These are phyloP conservation scores for Cyclotella sp. DNA, from an alignment of 108 stramenopile genomes.

Conservation along the genomic window DNA sequence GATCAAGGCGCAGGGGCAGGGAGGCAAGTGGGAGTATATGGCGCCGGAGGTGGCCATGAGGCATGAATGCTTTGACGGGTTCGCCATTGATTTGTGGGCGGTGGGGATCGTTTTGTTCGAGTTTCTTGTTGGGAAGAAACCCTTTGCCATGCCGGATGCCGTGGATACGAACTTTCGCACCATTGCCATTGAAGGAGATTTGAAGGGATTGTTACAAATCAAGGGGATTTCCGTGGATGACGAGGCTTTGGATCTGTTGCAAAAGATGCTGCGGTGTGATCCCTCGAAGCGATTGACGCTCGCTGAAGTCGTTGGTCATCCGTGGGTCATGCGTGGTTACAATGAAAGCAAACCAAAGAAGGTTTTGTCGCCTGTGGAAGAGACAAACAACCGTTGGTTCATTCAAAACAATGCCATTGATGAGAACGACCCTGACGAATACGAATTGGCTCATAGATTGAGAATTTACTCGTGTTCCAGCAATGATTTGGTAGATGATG, in stretches of 20 bases:
- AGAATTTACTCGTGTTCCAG: constrained; percentile 10
- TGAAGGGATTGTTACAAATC: constrained; percentile 46
- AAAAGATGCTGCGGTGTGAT: constrained; percentile 76
- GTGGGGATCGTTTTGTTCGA: constrained; percentile 89
- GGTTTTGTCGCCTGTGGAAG: constrained; percentile 12
- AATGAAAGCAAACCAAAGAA: constrained; percentile 7
- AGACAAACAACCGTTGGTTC: constrained; percentile 19
- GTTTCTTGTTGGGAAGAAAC: constrained; percentile 78
- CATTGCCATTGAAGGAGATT: constrained; percentile 57
- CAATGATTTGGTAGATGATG: not conserved
- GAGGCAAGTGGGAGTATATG: constrained; percentile 69
- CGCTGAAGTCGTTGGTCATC: constrained; percentile 74
- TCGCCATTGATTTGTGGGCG: constrained; percentile 93
- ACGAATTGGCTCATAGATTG: constrained; percentile 4
- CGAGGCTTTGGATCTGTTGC: constrained; percentile 73
- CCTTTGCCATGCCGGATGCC: constrained; percentile 67
- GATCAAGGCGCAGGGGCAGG: constrained; percentile 55
- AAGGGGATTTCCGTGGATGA: constrained; percentile 59
- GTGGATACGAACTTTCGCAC: constrained; percentile 65
- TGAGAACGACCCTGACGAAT: not conserved
- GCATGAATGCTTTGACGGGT: constrained; percentile 77
- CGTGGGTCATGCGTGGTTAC: constrained; percentile 61
- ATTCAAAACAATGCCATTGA: constrained; percentile 32
- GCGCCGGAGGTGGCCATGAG: constrained; percentile 76
- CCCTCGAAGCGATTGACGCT: constrained; percentile 74